Percentiles rank a stretch among this genome's conserved stretches.
Conservation (phyloP, 2,329 filamentous ascomycete species). For the Pyrenophora teres region DNA sequence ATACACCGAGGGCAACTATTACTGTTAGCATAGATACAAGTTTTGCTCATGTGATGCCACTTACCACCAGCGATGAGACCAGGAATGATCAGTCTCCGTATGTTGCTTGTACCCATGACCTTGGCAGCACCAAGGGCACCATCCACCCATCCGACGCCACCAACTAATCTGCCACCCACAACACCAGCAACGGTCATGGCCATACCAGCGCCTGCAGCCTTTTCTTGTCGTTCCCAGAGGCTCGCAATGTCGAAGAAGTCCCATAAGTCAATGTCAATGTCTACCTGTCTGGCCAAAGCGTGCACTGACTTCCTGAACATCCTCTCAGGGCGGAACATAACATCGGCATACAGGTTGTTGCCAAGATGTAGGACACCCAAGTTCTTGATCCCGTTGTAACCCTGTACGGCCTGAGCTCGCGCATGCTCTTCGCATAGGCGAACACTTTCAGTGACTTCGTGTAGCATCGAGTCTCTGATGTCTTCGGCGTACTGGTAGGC, state of each 20-base stretch:
- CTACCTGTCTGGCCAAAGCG: constrained; percentile 78
- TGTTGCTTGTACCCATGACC: constrained; percentile 77
- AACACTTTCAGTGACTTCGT: constrained; percentile 81
- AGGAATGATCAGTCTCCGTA: constrained; percentile 80
- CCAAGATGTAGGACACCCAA: constrained; percentile 87
- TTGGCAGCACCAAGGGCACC: constrained; percentile 81
- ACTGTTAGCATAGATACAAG: constrained; percentile 11
- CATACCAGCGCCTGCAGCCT: constrained; percentile 91
- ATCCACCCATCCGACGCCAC: constrained; percentile 87
- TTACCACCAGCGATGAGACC: constrained; percentile 78
- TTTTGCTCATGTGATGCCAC: constrained; percentile 43
- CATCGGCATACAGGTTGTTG: constrained; percentile 75
- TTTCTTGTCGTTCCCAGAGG: constrained; percentile 88
- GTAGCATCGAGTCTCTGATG: constrained; percentile 87
- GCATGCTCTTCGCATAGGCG: constrained; percentile 82
- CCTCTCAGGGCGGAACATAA: constrained; percentile 86
- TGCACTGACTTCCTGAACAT: constrained; percentile 92
- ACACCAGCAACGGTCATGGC: constrained; percentile 89
- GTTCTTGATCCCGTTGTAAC: constrained; percentile 86
- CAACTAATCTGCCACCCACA: constrained; percentile 78
- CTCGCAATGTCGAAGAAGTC: constrained; percentile 91
- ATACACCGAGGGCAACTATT: constrained; percentile 72
- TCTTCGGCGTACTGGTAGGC: constrained; percentile 94
- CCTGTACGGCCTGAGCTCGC: constrained; percentile 73
- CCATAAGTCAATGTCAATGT: constrained; percentile 84